phyloP scores from a whole-genome alignment of 331 rosid genomes.

The Quercus phellos region DNA sequence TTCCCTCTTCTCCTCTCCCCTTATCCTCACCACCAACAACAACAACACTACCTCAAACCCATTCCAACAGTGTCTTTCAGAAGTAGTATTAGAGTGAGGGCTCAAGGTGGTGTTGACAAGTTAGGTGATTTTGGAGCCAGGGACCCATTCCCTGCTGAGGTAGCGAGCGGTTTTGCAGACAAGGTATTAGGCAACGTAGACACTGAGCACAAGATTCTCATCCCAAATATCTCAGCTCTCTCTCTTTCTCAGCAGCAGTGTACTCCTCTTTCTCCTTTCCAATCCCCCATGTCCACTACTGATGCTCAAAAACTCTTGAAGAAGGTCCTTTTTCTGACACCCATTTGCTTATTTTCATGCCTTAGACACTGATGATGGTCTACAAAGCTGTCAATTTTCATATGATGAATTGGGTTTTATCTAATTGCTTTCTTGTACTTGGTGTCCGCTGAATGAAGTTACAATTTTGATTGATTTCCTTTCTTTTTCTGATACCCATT shows the following conservation, averaged over 20 bases:
- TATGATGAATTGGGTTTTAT: too few species aligned
- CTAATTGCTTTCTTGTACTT: too few species aligned
- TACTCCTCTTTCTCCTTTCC: slow-evolving; percentile 47
- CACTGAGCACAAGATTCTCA: slow-evolving; percentile 84
- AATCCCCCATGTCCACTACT: slow-evolving; percentile 40
- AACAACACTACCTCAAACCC: not conserved
- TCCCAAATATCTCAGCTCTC: slow-evolving; percentile 65
- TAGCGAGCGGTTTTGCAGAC: slow-evolving; percentile 67
- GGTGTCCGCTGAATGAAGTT: too few species aligned
- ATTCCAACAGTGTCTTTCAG: not conserved
- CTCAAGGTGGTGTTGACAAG: slow-evolving; percentile 19
- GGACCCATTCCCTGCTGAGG: slow-evolving; percentile 84
- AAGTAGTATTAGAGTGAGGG: slow-evolving; percentile 10
- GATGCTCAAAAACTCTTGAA: slow-evolving; percentile 53
- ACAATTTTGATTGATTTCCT: too few species aligned
- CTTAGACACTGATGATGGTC: not conserved
- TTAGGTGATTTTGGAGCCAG: slow-evolving; percentile 81
- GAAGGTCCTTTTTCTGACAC: slow-evolving; percentile 37
- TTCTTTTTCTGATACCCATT: too few species aligned
- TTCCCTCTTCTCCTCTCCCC: slow-evolving; percentile 19
- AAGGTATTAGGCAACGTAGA: slow-evolving; percentile 51
- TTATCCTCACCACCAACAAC: not conserved
- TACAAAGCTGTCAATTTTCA: not conserved
- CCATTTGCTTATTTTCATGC: not conserved
- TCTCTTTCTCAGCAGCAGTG: slow-evolving; percentile 59